Percentiles rank a stretch among this genome's conserved stretches.
Conservation (phyloP, 2,329 filamentous ascomycete species). For the Coniochaeta pulveracea region DNA sequence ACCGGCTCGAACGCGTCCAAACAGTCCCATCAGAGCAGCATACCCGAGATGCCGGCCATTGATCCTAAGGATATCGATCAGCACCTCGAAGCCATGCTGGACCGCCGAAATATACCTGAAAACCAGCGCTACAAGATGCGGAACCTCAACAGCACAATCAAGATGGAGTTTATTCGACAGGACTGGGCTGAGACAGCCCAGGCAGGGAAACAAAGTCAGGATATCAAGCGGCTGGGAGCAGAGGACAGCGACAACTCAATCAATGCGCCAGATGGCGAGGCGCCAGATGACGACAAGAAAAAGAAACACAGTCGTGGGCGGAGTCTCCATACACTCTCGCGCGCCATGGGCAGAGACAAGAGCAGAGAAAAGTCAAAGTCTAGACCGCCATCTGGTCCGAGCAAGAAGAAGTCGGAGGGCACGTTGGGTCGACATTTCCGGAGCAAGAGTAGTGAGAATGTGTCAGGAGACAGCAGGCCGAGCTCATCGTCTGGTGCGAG, state of each 20-base stretch:
- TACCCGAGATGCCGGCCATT: slow-evolving; percentile 29
- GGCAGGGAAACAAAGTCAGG: too few relatives aligned
- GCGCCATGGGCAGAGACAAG: slow-evolving; percentile 19
- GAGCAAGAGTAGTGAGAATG: slow-evolving; percentile 62
- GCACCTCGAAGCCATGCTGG: slow-evolving; percentile 55
- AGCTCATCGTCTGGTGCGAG: slow-evolving; percentile 33
- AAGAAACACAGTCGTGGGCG: slow-evolving; percentile 54
- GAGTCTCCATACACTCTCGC: slow-evolving; percentile 71
- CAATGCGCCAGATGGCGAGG: slow-evolving; percentile 19
- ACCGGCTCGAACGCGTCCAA: background rate
- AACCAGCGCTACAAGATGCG: slow-evolving; percentile 94
- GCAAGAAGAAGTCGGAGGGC: slow-evolving; percentile 59
- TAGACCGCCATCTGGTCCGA: slow-evolving; percentile 54
- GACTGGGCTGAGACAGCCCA: slow-evolving; percentile 63
- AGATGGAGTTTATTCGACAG: slow-evolving; percentile 89
- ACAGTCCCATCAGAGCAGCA: too few relatives aligned
- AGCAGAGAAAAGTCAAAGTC: slow-evolving; percentile 30
- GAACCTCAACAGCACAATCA: slow-evolving; percentile 76
- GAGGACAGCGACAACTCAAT: slow-evolving; percentile 29
- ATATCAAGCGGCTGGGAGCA: slow-evolving; percentile 29
- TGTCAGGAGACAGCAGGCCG: slow-evolving; percentile 40
- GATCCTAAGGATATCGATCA: slow-evolving; percentile 43
- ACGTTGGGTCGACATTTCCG: slow-evolving; percentile 53
- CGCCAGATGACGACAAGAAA: slow-evolving; percentile 27
- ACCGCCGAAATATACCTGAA: slow-evolving; percentile 85